These are phyloP conservation scores for Huntiella decipiens DNA, from an alignment of 2,329 filamentous ascomycete genomes.

Conservation along the genomic window DNA sequence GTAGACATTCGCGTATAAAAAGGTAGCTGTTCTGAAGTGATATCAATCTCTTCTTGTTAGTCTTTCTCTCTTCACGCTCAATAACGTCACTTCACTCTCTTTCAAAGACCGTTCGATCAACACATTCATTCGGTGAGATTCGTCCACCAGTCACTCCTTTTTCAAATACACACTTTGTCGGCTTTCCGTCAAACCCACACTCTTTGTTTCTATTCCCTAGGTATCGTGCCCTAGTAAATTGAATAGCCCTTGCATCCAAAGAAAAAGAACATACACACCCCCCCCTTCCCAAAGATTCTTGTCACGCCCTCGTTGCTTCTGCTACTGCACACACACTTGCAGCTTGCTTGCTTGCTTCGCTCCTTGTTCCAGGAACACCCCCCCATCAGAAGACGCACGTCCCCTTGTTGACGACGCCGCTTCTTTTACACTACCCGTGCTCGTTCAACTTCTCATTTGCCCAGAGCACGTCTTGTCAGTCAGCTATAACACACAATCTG, in stretches of 20 bases:
- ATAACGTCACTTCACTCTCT: background rate
- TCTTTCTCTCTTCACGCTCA: background rate
- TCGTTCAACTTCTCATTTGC: constrained; percentile 1
- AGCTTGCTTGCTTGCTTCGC: background rate
- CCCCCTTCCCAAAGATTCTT: background rate
- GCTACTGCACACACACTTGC: background rate
- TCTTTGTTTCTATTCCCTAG: background rate
- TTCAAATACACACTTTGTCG: too few relatives aligned
- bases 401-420: constrained; percentile 5
- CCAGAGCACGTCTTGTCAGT: background rate
- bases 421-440: background rate
- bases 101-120: background rate
- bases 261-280: background rate
- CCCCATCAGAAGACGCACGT: constrained; percentile 2
- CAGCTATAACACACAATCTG: constrained; percentile 4
- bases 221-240: background rate
- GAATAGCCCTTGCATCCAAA: background rate
- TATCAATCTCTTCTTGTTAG: background rate
- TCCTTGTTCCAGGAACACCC: background rate
- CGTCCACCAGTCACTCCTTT: constrained; percentile 2
- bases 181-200: background rate
- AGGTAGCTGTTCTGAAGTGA: background rate
- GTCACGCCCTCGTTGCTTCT: background rate
- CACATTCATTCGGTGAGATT: background rate
- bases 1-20: background rate